Evolutionary conservation across 371 early-diverging fungal species (phyloP).

Genomic region (Mucor piriformis): DNA sequence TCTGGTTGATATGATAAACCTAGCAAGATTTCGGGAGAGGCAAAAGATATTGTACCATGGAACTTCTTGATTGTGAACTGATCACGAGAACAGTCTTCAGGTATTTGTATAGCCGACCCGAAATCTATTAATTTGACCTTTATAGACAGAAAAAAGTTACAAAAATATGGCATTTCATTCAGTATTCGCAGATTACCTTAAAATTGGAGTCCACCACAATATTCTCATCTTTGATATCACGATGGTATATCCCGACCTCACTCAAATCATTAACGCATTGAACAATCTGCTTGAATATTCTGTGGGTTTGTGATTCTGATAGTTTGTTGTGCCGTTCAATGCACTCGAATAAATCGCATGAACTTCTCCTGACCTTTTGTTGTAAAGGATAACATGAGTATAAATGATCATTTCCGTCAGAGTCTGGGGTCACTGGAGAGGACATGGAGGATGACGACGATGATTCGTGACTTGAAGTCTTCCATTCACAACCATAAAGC

Average conservation of each 20-base stretch:
- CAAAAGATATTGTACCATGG: constrained; percentile 31
- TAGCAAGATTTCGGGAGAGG: constrained; percentile 29
- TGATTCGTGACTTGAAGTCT: constrained; percentile 57
- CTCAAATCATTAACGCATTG: constrained; percentile 19
- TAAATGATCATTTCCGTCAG: not conserved
- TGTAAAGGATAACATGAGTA: not conserved
- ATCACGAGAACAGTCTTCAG: constrained; percentile 5
- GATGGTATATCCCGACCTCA: constrained; percentile 20
- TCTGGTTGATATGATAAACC: constrained; percentile 22
- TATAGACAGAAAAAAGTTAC: not conserved
- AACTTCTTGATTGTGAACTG: constrained; percentile 31
- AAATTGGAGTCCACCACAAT: constrained; percentile 34
- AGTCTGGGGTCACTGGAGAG: not conserved
- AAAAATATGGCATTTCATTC: not conserved
- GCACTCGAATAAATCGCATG: constrained; percentile 30
- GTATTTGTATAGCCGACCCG: constrained; percentile 45
- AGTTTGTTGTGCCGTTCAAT: constrained; percentile 20
- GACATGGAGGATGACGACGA: not conserved
- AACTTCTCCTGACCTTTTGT: constrained; percentile 5
- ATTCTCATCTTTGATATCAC: constrained; percentile 38
- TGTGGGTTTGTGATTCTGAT: constrained; percentile 15
- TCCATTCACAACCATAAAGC: constrained; percentile 34
- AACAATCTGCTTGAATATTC: constrained; percentile 21
- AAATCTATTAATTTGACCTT: constrained; percentile 64
- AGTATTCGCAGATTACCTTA: constrained; percentile 8